phyloP scores from a whole-genome alignment of 768 basidiomycete genomes.

The Crassisporium funariophilum region DNA sequence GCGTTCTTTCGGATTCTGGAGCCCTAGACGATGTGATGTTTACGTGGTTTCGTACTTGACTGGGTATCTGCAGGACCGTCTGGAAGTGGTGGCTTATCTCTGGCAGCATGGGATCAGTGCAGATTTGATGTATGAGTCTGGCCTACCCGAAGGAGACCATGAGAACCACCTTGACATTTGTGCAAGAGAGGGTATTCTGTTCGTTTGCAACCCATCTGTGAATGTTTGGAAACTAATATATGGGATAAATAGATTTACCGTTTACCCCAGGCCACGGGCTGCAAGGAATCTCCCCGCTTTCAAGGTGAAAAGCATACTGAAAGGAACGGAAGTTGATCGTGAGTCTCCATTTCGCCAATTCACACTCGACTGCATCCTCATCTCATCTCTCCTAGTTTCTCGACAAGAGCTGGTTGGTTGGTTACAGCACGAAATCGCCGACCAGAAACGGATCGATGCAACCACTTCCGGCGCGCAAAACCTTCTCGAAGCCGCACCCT shows the following conservation, averaged over 20 bases:
- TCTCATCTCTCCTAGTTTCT: slow-evolving; percentile 34
- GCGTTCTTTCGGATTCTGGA: slow-evolving; percentile 86
- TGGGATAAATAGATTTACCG: slow-evolving; percentile 36
- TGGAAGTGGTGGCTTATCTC: slow-evolving; percentile 74
- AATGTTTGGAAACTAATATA: neutral
- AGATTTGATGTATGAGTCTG: slow-evolving; percentile 85
- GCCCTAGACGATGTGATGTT: slow-evolving; percentile 86
- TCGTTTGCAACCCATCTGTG: slow-evolving; percentile 21
- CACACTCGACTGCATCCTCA: neutral
- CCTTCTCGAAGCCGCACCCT: slow-evolving; percentile 37
- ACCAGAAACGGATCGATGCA: slow-evolving; percentile 76
- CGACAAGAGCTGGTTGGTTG: slow-evolving; percentile 72
- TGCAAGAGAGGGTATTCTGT: slow-evolving; percentile 84
- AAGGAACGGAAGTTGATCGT: slow-evolving; percentile 78
- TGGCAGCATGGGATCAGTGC: slow-evolving; percentile 86
- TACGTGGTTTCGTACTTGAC: slow-evolving; percentile 80
- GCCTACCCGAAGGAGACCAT: slow-evolving; percentile 59
- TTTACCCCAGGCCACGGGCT: slow-evolving; percentile 52
- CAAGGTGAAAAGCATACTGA: slow-evolving; percentile 83
- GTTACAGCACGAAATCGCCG: slow-evolving; percentile 76
- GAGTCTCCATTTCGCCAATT: slow-evolving; percentile 21
- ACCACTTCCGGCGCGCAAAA: slow-evolving; percentile 59
- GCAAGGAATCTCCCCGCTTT: slow-evolving; percentile 66
- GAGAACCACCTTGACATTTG: slow-evolving; percentile 71
- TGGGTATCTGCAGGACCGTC: slow-evolving; percentile 73